Percentiles rank a stretch among this genome's conserved stretches.
phyloP scores from a whole-genome alignment of 2,329 filamentous ascomycete genomes.

The Epichloe coenophiala region DNA sequence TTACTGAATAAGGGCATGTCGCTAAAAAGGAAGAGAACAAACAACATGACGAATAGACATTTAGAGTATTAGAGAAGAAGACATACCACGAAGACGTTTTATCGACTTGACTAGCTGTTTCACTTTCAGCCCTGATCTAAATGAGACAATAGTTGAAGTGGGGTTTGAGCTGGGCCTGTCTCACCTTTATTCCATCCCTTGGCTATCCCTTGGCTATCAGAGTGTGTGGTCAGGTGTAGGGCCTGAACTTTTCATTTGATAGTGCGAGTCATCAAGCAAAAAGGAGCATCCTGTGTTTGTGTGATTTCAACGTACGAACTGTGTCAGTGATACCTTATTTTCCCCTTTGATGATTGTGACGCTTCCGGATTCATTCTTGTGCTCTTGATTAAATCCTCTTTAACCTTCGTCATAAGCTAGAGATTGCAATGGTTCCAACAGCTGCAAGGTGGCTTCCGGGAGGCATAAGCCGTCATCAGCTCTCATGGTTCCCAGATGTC shows the following conservation, averaged over 20 bases:
- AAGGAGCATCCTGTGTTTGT: not conserved
- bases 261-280: not conserved
- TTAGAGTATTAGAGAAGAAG: not conserved
- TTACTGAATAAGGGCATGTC: not conserved
- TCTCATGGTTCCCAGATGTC: not conserved
- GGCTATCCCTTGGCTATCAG: not conserved
- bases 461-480: not conserved
- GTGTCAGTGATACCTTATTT: not conserved
- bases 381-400: not conserved
- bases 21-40: not conserved
- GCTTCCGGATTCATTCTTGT: not conserved
- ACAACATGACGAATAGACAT: not conserved
- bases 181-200: slow-evolving; percentile 1
- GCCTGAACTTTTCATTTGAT: not conserved
- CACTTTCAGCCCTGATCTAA: not conserved
- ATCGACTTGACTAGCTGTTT: not conserved
- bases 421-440: not conserved
- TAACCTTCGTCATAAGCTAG: not conserved
- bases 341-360: not conserved
- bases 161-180: not conserved
- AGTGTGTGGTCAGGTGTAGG: not conserved
- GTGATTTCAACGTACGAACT: not conserved
- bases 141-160: not conserved
- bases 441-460: not conserved
- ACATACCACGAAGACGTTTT: not conserved